Evolutionary conservation across 2,329 filamentous ascomycete genomes (phyloP).

Genomic region (Ophiostoma ips): DNA sequence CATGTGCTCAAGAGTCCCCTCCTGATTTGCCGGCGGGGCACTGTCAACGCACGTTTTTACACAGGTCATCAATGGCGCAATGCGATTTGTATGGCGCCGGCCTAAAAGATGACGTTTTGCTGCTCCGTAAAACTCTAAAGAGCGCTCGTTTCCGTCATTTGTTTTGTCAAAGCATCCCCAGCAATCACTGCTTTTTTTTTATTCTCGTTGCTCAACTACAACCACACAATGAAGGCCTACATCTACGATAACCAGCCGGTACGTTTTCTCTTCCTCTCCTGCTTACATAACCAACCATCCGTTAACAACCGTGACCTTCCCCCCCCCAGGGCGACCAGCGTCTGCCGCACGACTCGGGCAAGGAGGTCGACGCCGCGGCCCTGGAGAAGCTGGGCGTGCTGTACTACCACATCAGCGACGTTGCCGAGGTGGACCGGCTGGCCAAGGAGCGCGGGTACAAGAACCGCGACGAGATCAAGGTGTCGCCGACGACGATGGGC

Average conservation of each 20-base stretch:
- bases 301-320: too few relatives aligned
- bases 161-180: background rate
- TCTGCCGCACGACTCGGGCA: conserved; percentile 74
- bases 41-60: conserved; percentile 8
- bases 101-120: background rate
- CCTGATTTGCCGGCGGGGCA: conserved; percentile 9
- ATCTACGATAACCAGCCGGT: conserved; percentile 42
- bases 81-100: conserved; percentile 7
- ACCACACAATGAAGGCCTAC: conserved; percentile 40
- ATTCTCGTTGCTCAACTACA: background rate
- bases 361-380: conserved; percentile 46
- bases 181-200: background rate
- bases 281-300: background rate
- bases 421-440: conserved; percentile 57
- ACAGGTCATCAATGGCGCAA: conserved; percentile 9
- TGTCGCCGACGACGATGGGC: conserved; percentile 77
- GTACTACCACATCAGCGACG: conserved; percentile 53
- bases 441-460: conserved; percentile 69
- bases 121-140: too few relatives aligned
- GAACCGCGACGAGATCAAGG: conserved; percentile 86
- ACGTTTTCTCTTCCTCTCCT: conserved; percentile 16
- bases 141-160: background rate
- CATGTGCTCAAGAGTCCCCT: too few relatives aligned
- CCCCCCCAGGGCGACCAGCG: conserved; percentile 93
- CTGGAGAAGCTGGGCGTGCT: conserved; percentile 66